Base-by-base conservation (phyloP, 2,329 filamentous ascomycete species). In the Botrytis fragariae region DNA sequence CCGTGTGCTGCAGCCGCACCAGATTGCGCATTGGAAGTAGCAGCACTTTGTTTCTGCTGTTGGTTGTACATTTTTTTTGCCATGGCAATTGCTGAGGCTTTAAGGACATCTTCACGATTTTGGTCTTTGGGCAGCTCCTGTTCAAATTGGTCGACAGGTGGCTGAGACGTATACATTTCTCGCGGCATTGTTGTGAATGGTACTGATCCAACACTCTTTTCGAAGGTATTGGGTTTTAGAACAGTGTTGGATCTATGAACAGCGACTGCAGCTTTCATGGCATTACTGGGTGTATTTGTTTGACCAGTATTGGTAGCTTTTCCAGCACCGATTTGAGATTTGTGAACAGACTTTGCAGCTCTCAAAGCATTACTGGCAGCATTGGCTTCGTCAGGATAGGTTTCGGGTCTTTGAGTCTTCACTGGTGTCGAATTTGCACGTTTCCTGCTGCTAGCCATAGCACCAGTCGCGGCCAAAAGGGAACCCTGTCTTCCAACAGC, bases 31-130 rank as follows among this genome's bases (percentile, higher is more conserved):
- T 73, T 74, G 18, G 80, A 79, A 12, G 80, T 80, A 22, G 77
- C 81, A 18, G 85, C 81, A 1, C 79, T 79, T 70, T 84, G 84
- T 75, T 83, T 88, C 75, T 93, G 89, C 77, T 94, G 91, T 48
- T 89, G 85, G 18, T 85, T 88, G 80, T 94, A 97, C 90, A 97
- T 95, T 77, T 92, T 89, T 82, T 91, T 92, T 10, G 95, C 94
- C 94, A 98, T 97, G 18, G 92, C 93, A 4, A 97, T 85, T 3
- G 95, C 94, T 32, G 94, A 95, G 44, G 94, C 93, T 76, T 91
- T 92, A 4, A 97, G 84, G 7, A 90, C 89, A 77, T 94, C 92
- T 62, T 91, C 88, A 73, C 88, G 89, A 75, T 88, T 90, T 81
- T 90, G 88, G 79, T 97, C 94, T 59, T 96, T 68, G 25, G 51